A percentile compares a stretch with the other conserved stretches of the same genome.
Conservation (phyloP, 495 filamentous ascomycete genomes). For the Neurospora pannonica region DNA sequence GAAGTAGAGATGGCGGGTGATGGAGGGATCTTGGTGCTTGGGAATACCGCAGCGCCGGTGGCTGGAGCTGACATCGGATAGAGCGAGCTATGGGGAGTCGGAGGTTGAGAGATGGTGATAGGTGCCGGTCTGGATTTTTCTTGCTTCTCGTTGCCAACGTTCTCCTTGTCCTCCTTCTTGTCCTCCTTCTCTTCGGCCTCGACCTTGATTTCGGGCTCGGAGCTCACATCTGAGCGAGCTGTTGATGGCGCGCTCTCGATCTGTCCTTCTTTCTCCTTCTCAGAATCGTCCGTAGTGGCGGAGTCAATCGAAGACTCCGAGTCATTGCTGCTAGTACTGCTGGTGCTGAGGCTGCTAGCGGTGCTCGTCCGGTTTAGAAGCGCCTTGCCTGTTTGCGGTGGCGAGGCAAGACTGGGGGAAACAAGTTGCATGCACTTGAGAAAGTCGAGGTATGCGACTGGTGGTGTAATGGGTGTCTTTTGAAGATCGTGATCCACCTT, state of each 20-base stretch:
- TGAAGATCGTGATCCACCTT: constrained; percentile 28
- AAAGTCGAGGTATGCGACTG: constrained; percentile 84
- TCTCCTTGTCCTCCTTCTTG: constrained; percentile 1
- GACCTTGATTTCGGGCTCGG: constrained; percentile 40
- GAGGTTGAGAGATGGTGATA: constrained; percentile 24
- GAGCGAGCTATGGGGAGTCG: constrained; percentile 31
- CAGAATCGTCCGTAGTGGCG: constrained; percentile 22
- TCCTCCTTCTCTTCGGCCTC: constrained; percentile 23
- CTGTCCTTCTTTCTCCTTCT: constrained; percentile 25
- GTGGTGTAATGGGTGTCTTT: constrained; percentile 85
- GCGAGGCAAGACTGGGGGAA: constrained; percentile 49
- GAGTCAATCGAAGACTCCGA: constrained; percentile 7
- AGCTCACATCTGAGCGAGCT: constrained; percentile 45
- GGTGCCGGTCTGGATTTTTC: constrained; percentile 17
- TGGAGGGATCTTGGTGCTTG: constrained; percentile 48
- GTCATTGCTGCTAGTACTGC: constrained; percentile 19
- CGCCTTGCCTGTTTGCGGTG: constrained; percentile 30
- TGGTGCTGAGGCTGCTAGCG: constrained; percentile 17
- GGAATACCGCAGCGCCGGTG: constrained; percentile 34
- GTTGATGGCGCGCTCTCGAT: constrained; percentile 45
- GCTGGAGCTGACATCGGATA: constrained; percentile 52
- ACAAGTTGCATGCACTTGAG: constrained; percentile 57
- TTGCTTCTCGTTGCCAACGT: constrained; percentile 2
- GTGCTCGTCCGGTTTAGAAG: constrained; percentile 29
- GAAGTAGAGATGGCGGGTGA: constrained; percentile 47